Conservation (phyloP, 2,329 filamentous ascomycete genomes). For the Arthroderma sp. region DNA sequence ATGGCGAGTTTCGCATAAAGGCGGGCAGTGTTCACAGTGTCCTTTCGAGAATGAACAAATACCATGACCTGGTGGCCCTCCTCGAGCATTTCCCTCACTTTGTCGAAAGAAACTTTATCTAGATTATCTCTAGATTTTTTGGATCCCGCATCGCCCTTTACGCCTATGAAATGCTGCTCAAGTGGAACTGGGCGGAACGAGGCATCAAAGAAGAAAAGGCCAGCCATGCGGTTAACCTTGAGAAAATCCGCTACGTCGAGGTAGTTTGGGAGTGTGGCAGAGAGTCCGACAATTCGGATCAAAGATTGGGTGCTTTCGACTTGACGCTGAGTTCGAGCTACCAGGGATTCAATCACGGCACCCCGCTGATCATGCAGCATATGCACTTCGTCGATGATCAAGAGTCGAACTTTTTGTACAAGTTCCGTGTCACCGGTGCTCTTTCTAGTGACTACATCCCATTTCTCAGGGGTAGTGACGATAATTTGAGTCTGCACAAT, state of each 20-base stretch:
- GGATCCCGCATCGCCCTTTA: constrained; percentile 57
- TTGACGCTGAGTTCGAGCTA: constrained; percentile 86
- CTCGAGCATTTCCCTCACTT: constrained; percentile 85
- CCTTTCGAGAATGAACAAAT: constrained; percentile 92
- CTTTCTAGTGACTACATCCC: constrained; percentile 96
- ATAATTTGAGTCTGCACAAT: constrained; percentile 96
- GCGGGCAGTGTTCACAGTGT: constrained; percentile 79
- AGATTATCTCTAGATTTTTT: constrained; percentile 80
- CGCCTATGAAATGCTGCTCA: constrained; percentile 93
- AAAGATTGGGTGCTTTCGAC: constrained; percentile 96
- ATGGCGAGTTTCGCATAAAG: constrained; percentile 76
- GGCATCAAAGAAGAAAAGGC: constrained; percentile 90
- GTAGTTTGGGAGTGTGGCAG: constrained; percentile 91
- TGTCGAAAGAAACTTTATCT: constrained; percentile 79
- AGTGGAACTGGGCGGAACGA: constrained; percentile 93
- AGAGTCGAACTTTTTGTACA: constrained; percentile 86
- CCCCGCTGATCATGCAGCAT: constrained; percentile 98
- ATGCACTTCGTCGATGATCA: constrained; percentile 98
- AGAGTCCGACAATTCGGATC: constrained; percentile 90
- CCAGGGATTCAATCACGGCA: constrained; percentile 87
- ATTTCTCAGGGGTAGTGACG: constrained; percentile 96
- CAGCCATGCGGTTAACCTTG: constrained; percentile 84
- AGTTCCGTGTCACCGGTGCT: constrained; percentile 94
- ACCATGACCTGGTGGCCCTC: constrained; percentile 97
- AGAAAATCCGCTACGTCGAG: constrained; percentile 94